Percentiles rank a stretch among this genome's conserved stretches.
Evolutionary conservation across 805 yeast genomes (phyloP).

Genomic region (Saccharomyces kudriavzevii): DNA sequence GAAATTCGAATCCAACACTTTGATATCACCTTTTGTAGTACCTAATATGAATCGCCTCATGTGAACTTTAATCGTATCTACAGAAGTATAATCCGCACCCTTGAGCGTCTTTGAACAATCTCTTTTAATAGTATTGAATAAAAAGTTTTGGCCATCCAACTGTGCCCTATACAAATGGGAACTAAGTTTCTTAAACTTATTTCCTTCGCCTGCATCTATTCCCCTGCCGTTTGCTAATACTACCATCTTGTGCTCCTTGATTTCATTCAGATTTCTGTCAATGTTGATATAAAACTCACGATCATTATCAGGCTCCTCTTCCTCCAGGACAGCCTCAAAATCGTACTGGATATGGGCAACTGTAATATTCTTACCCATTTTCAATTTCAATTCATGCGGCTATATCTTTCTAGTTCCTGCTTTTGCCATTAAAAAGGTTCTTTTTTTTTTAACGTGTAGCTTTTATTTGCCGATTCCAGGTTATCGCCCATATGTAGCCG

Average conservation of each 20-base stretch:
- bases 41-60: conserved; percentile 29
- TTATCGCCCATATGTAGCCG: not conserved
- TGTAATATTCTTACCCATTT: not conserved
- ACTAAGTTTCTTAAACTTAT: conserved; percentile 5
- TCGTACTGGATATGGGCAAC: conserved; percentile 37
- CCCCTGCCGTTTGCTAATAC: conserved; percentile 15
- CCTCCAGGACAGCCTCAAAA: conserved; percentile 37
- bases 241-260: conserved; percentile 26
- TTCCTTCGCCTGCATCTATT: conserved; percentile 9
- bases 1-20: conserved; percentile 14
- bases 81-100: conserved; percentile 21
- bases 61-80: conserved; percentile 31
- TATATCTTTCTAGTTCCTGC: not conserved
- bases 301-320: conserved; percentile 19
- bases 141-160: conserved; percentile 8
- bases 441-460: not conserved
- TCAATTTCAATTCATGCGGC: not conserved
- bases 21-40: conserved; percentile 29
- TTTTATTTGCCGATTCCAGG: not conserved
- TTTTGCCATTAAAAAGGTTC: not conserved
- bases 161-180: conserved; percentile 9
- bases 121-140: conserved; percentile 7
- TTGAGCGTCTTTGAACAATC: conserved; percentile 3
- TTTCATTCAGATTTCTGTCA: conserved; percentile 18
- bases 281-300: conserved; percentile 38